These are phyloP conservation scores for Cordia subcordata DNA, from an alignment of 257 asterid species.

Conservation along the genomic window DNA sequence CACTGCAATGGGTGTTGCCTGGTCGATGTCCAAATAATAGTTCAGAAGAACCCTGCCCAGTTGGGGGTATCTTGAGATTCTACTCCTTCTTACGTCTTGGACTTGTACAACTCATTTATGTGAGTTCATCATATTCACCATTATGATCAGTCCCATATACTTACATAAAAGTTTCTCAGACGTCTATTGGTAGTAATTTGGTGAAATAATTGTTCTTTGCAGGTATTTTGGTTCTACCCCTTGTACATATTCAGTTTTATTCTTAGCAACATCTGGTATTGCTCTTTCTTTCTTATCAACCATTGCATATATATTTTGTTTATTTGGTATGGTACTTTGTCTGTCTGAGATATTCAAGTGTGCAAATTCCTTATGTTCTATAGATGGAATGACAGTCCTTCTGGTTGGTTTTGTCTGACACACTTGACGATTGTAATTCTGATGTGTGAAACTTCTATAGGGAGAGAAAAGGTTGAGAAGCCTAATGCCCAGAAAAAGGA, in stretches of 20 bases:
- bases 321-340: not conserved
- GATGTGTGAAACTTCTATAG: not conserved
- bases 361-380: not conserved
- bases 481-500: too few relatives aligned
- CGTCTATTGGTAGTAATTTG: conserved; percentile 4
- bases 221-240: conserved; percentile 98
- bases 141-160: not conserved
- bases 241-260: conserved; percentile 88
- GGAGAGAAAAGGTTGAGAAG: too few relatives aligned
- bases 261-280: conserved; percentile 83
- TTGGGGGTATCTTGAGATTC: conserved; percentile 54
- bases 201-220: conserved; percentile 22
- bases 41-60: conserved; percentile 41
- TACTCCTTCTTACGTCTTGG: conserved; percentile 68
- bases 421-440: not conserved
- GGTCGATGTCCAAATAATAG: conserved; percentile 39
- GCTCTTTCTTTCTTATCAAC: conserved; percentile 9
- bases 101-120: conserved; percentile 78
- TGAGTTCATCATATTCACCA: conserved; percentile 38
- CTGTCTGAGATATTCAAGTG: too few relatives aligned
- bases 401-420: not conserved
- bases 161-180: not conserved
- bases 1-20: conserved; percentile 80
- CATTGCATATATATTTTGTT: not conserved
- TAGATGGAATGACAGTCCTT: not conserved